Base-by-base conservation (phyloP, 1,284 basidiomycete genomes). In the Naganishia sp. region DNA sequence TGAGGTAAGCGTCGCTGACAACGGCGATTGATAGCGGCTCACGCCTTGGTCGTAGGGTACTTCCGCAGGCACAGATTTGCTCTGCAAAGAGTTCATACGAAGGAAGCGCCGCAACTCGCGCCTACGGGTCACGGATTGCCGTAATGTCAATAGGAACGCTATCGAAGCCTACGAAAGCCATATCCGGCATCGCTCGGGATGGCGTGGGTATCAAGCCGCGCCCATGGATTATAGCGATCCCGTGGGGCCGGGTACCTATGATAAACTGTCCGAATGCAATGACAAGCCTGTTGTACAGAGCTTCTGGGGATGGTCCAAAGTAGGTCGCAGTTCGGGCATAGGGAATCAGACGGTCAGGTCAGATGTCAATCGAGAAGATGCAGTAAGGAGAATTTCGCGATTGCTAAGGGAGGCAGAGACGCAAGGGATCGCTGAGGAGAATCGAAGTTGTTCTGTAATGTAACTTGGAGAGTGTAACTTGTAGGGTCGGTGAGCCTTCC, bases 261-360 rank as follows among this genome's bases (percentile, higher is more conserved):
- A 25, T 17, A 87, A 86, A 45, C 85, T 88, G 76, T 88, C 90
- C 75, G 90, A 90, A 75, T 89, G 88, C 74, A 87, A 89, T 68
- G 82, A 84, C 71, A 77, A 73, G 69, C 81, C 86, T n/a, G 87
- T 93, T 10, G 73, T 94, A 68, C 92, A 92, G 84, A 87, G 88
- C 39, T 94, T 92, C 74, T 89, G 89, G 79, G 87, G 87, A 61
- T 94, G 91, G 91, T 88, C 89, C 81, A 86, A 84, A 17, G 90
- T 92, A 55, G 25, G 54, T n/a, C 63, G 52, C 15, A 56, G 53
- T 41, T 51, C 47, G 39, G 63, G 43, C 15, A 56, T 55, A 47
- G 51, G 28, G 25, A 63, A 47, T n/a, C 42, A 63, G 43, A 55
- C 51, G 25, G 41, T 55, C 35, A 51, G 32, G 31, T 39, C 58